Evolutionary conservation across 2,329 filamentous ascomycete genomes (phyloP).

Genomic region (Achaetomium macrosporum): DNA sequence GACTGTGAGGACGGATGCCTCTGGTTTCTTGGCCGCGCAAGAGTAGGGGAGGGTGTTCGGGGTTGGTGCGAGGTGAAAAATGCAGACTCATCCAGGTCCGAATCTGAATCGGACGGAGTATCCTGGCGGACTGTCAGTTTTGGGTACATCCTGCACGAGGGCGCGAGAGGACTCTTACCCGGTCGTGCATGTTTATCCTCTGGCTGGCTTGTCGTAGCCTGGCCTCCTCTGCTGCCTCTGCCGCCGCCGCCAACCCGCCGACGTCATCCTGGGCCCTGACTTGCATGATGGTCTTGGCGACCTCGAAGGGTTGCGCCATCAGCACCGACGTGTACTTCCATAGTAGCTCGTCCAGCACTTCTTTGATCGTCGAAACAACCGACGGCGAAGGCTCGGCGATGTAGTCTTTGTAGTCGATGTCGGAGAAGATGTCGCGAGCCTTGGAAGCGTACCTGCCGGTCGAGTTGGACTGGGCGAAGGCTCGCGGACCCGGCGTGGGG

Average conservation of each 20-base stretch:
- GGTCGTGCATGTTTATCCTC: slow-evolving; percentile 24
- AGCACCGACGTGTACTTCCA: slow-evolving; percentile 90
- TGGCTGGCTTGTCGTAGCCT: slow-evolving; percentile 24
- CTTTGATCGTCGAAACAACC: slow-evolving; percentile 66
- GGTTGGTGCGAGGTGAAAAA: slow-evolving; percentile 71
- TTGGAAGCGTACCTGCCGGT: slow-evolving; percentile 48
- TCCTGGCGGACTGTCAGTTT: slow-evolving; percentile 1
- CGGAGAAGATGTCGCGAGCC: slow-evolving; percentile 79
- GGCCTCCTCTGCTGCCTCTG: slow-evolving; percentile 27
- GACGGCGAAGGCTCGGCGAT: slow-evolving; percentile 71
- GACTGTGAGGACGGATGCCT: slow-evolving; percentile 30
- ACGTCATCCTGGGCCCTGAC: slow-evolving; percentile 54
- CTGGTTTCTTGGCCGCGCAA: slow-evolving; percentile 32
- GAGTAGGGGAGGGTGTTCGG: slow-evolving; percentile 47
- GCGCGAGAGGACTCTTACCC: slow-evolving; percentile 21
- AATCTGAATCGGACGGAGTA: slow-evolving; percentile 49
- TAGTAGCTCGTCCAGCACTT: slow-evolving; percentile 74
- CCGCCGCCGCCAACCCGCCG: slow-evolving; percentile 31
- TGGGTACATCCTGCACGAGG: background rate
- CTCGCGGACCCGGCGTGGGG: slow-evolving; percentile 38
- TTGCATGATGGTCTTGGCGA: slow-evolving; percentile 90
- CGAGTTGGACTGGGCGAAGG: slow-evolving; percentile 42
- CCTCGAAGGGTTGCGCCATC: slow-evolving; percentile 93
- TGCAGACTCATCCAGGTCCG: slow-evolving; percentile 69
- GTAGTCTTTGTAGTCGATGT: slow-evolving; percentile 89